phyloP scores from a whole-genome alignment of 805 yeast species.

The Debaryomyces maramus region DNA sequence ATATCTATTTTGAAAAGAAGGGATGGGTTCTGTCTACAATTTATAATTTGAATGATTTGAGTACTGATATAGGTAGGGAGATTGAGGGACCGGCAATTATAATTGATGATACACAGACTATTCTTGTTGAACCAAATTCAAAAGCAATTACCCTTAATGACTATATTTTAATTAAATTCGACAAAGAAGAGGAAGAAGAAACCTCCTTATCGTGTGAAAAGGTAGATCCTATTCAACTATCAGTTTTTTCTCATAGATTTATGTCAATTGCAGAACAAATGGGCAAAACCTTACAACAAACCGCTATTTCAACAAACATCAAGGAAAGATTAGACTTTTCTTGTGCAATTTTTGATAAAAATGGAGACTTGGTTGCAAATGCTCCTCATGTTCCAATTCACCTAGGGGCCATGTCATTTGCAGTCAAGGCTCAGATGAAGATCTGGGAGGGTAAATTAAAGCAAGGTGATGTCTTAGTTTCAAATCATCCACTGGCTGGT shows the following conservation, averaged over 20 bases:
- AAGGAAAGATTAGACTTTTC: constrained; percentile 83
- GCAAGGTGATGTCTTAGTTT: constrained; percentile 32
- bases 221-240: constrained; percentile 68
- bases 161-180: constrained; percentile 56
- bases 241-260: constrained; percentile 79
- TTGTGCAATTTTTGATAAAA: constrained; percentile 76
- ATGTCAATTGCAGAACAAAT: constrained; percentile 92
- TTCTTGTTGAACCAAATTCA: constrained; percentile 64
- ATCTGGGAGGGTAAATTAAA: constrained; percentile 31
- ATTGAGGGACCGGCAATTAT: constrained; percentile 73
- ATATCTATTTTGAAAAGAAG: constrained; percentile 16
- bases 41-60: constrained; percentile 53
- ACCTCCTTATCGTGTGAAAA: constrained; percentile 8
- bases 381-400: constrained; percentile 91
- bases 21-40: constrained; percentile 46
- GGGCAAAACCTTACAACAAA: constrained; percentile 79
- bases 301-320: constrained; percentile 79
- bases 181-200: constrained; percentile 16
- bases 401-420: constrained; percentile 82
- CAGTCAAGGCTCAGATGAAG: constrained; percentile 24
- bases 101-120: constrained; percentile 80
- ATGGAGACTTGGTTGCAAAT: constrained; percentile 78
- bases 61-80: constrained; percentile 43
- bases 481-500: constrained; percentile 43
- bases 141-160: constrained; percentile 55